These are phyloP conservation scores for Xylariaceae sp. DNA, from an alignment of 2,329 filamentous ascomycete species.

Conservation along the genomic window DNA sequence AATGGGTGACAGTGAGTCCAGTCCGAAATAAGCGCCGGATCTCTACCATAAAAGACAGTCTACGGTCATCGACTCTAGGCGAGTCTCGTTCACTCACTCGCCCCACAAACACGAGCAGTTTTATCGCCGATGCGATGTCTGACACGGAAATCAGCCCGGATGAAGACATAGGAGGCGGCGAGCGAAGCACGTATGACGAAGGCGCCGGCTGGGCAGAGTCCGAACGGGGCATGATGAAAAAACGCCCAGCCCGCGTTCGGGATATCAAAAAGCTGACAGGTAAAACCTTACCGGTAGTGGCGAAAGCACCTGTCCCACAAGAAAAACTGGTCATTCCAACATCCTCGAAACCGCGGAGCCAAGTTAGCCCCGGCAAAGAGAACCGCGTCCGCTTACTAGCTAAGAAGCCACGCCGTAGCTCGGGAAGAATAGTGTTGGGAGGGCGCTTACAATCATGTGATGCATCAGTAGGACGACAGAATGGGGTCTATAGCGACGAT, in stretches of 20 bases:
- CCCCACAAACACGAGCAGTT: conserved; percentile 10
- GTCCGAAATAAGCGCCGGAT: conserved; percentile 22
- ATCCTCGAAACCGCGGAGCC: background rate
- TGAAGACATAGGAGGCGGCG: conserved; percentile 11
- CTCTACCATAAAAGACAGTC: conserved; percentile 19
- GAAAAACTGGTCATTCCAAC: background rate
- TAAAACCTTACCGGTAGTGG: background rate
- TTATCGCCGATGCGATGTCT: conserved; percentile 16
- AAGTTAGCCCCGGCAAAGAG: conserved; percentile 15
- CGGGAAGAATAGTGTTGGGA: conserved; percentile 15
- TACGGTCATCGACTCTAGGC: conserved; percentile 16
- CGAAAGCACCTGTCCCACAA: background rate
- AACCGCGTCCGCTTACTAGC: conserved; percentile 12
- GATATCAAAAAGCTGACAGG: conserved; percentile 15
- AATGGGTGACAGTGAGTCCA: conserved; percentile 50
- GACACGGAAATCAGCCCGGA: conserved; percentile 16
- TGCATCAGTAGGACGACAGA: conserved; percentile 1
- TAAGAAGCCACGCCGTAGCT: conserved; percentile 18
- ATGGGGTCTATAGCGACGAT: conserved; percentile 15
- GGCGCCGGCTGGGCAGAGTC: background rate
- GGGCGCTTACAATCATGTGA: conserved; percentile 7
- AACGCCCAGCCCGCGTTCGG: conserved; percentile 16
- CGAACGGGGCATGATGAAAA: conserved; percentile 14
- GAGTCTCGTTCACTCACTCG: background rate
- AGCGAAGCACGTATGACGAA: background rate